Evolutionary conservation across 1,139 yeast species (phyloP).

Genomic region (Yarrowia galli): DNA sequence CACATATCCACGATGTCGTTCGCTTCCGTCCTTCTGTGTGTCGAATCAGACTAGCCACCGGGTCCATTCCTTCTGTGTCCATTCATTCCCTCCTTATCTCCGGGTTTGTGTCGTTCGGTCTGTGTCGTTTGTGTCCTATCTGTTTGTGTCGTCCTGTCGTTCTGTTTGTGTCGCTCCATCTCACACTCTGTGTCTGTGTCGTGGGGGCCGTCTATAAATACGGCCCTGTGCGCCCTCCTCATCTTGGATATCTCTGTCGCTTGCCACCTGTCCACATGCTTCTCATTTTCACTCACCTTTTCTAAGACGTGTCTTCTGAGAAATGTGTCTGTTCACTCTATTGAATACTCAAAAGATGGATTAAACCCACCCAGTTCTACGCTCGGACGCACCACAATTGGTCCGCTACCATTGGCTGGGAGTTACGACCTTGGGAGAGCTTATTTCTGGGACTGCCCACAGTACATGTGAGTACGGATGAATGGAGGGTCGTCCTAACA

Average conservation of each 20-base stretch:
- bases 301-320: constrained; percentile 34
- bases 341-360: constrained; percentile 31
- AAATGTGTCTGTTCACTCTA: constrained; percentile 35
- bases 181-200: not conserved
- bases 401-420: constrained; percentile 35
- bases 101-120: not conserved
- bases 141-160: constrained; percentile 1
- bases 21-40: no score
- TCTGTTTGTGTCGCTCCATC: constrained; percentile 2
- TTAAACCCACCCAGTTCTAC: constrained; percentile 7
- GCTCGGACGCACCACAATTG: constrained; percentile 19
- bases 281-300: constrained; percentile 28
- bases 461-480: constrained; percentile 10
- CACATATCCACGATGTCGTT: no score
- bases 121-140: not conserved
- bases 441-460: constrained; percentile 3
- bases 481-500: not conserved
- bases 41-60: no score
- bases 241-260: not conserved
- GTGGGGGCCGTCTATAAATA: not conserved
- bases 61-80: not conserved
- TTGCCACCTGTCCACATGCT: not conserved
- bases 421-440: constrained; percentile 25
- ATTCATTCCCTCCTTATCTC: not conserved
- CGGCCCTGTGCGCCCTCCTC: no score